Conservation (phyloP, 371 early-diverging fungal species). For the Lichtheimia ramosa region DNA sequence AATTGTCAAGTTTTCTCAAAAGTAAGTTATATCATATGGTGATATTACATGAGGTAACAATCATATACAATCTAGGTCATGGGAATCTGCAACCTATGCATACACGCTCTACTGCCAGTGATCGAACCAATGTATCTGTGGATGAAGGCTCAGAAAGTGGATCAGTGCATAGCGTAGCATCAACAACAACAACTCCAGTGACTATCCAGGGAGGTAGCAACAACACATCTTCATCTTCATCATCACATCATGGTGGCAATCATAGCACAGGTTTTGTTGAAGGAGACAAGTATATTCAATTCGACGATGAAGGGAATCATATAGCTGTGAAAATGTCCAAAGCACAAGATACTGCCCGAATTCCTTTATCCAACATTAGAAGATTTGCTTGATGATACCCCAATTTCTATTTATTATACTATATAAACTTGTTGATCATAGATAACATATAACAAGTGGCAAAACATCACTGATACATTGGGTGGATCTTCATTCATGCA, state of each 20-base stretch:
- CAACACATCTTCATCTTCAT: not conserved
- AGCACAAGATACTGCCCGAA: slow-evolving; percentile 18
- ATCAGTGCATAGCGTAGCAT: too few relatives aligned
- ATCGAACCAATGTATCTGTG: slow-evolving; percentile 1
- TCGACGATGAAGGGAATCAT: slow-evolving; percentile 34
- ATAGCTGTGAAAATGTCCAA: slow-evolving; percentile 30
- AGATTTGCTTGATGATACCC: too few relatives aligned
- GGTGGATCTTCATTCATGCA: too few relatives aligned
- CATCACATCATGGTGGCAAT: not conserved
- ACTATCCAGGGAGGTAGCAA: too few relatives aligned
- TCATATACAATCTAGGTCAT: not conserved
- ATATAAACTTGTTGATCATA: too few relatives aligned
- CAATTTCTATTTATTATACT: too few relatives aligned
- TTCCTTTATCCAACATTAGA: too few relatives aligned
- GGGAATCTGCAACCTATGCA: too few relatives aligned
- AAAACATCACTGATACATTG: too few relatives aligned
- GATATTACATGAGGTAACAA: not conserved
- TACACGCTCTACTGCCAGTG: slow-evolving; percentile 3
- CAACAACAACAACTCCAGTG: too few relatives aligned
- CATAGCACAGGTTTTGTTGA: slow-evolving; percentile 22
- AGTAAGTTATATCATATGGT: not conserved
- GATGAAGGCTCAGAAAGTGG: not conserved
- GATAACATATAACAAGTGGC: too few relatives aligned
- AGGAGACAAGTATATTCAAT: slow-evolving; percentile 30
- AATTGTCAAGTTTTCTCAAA: slow-evolving; percentile 36